Conservation (phyloP, 2,329 filamentous ascomycete species). For the Fusarium succisae region DNA sequence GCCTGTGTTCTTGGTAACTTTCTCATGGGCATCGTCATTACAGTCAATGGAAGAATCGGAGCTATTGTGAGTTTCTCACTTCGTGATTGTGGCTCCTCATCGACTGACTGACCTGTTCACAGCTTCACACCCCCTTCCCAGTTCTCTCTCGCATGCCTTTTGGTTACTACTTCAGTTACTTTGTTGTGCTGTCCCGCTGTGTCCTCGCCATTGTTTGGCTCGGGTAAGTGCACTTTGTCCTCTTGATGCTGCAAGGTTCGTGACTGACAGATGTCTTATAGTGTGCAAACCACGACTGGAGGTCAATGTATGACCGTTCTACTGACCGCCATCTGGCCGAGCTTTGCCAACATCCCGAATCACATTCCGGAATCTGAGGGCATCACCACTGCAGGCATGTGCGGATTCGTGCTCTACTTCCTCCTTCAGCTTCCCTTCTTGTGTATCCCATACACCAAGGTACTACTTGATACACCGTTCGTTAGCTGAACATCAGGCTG, state of each 20-base stretch:
- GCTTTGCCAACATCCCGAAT: constrained; percentile 6
- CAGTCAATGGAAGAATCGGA: constrained; percentile 6
- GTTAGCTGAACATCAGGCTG: neutral
- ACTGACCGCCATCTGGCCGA: constrained; percentile 5
- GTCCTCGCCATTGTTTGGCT: constrained; percentile 11
- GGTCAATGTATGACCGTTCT: constrained; percentile 14
- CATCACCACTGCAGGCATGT: neutral
- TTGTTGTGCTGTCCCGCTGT: constrained; percentile 8
- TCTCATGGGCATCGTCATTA: constrained; percentile 6
- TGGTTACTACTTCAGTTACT: constrained; percentile 9
- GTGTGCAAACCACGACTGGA: constrained; percentile 9
- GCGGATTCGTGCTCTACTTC: constrained; percentile 5
- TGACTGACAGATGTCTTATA: neutral
- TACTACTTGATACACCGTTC: neutral
- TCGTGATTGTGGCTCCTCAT: neutral
- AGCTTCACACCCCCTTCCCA: constrained; percentile 5
- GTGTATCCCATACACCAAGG: constrained; percentile 1
- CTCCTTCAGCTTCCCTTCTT: constrained; percentile 8
- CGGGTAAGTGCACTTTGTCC: neutral
- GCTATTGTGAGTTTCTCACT: neutral
- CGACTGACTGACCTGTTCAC: neutral
- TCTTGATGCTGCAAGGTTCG: neutral
- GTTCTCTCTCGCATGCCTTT: constrained; percentile 9
- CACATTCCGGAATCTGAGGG: neutral
- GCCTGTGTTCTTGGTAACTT: constrained; percentile 10